Evolutionary conservation across 2,329 filamentous ascomycete genomes (phyloP).

Genomic region (Apiospora hydei): DNA sequence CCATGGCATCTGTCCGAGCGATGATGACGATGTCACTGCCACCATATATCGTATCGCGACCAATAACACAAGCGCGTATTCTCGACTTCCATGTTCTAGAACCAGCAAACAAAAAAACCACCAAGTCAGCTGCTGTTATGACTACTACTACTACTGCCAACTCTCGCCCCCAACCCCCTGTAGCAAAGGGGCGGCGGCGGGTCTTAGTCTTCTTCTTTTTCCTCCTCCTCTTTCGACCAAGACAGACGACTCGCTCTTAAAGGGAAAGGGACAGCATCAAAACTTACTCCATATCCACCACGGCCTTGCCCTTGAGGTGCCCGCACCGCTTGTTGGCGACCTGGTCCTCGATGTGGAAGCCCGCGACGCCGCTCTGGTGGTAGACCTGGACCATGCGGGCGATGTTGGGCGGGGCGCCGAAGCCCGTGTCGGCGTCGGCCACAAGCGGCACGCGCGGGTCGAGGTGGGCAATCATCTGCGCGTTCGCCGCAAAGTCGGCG

Average conservation of each 20-base stretch:
- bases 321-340: slow-evolving; percentile 48
- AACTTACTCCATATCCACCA: slow-evolving; percentile 41
- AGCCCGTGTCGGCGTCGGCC: slow-evolving; percentile 67
- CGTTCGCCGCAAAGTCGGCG: slow-evolving; percentile 68
- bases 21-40: slow-evolving; percentile 64
- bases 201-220: no score
- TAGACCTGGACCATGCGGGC: slow-evolving; percentile 52
- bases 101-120: neutral
- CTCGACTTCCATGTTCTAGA: slow-evolving; percentile 27
- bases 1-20: slow-evolving; percentile 56
- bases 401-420: slow-evolving; percentile 61
- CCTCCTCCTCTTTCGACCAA: neutral
- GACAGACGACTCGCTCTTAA: neutral
- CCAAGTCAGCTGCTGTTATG: neutral
- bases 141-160: neutral
- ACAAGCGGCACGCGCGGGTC: slow-evolving; percentile 64
- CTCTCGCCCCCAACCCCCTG: no score
- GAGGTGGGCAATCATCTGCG: slow-evolving; percentile 69
- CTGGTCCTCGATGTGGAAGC: slow-evolving; percentile 46
- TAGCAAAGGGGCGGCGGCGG: no score
- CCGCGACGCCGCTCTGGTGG: slow-evolving; percentile 40
- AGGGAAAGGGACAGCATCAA: slow-evolving; percentile 2
- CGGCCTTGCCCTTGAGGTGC: slow-evolving; percentile 46
- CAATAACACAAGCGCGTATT: slow-evolving; percentile 29
- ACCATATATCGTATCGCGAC: slow-evolving; percentile 43